Base-by-base conservation (phyloP, 768 basidiomycete genomes). In the Russula abietina region DNA sequence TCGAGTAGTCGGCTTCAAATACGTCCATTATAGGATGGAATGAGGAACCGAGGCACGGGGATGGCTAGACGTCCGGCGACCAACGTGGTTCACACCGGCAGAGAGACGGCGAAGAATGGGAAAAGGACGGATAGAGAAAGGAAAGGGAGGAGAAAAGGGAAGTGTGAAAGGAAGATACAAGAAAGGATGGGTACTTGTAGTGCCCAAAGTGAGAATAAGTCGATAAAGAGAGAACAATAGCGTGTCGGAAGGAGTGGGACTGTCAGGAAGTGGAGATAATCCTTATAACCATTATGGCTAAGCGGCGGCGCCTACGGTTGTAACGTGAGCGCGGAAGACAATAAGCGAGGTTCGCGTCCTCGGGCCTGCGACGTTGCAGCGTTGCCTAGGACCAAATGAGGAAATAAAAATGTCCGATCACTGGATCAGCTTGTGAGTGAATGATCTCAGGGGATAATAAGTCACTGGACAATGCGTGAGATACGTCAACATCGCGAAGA, bases 281-380 rank as follows among this genome's bases (percentile, higher is more conserved):
- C 28, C 56, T 65, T 65, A 62, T 65, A 64, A 54, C 61, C 22
- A 57, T 41, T 64, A 65, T 32, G 60, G 64, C 26, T 64, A 65
- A 38, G 57, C 56, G 64, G 45, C 39, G 45, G 61, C 50, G 12
- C 17, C 46, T 9, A 36, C 17, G 19, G 45, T 33, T 33, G 32
- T 54, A 32, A 24, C 19, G n/a, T 9, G 33, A 48, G 48, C 11
- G 38, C 4, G 22, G 46, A 58, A 41, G 19, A 59, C 50, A 59
- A 59, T 59, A 52, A 36, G 49, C 26, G 26, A 26, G 48, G n/a
- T 19, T 46, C 45, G 45, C 43, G 50, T 52, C 51, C 30, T 59
- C 59, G 59, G 59, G 30, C 39, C 30, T 43, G 22, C 17, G 33
- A 33, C 33, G 57, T 10, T 36, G 26, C 32, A 49, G 45, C 33